A percentile compares a stretch with the other conserved stretches of the same genome.
Evolutionary conservation across 2,329 filamentous ascomycete genomes (phyloP).

Genomic region (Epicoccum sorghinum): DNA sequence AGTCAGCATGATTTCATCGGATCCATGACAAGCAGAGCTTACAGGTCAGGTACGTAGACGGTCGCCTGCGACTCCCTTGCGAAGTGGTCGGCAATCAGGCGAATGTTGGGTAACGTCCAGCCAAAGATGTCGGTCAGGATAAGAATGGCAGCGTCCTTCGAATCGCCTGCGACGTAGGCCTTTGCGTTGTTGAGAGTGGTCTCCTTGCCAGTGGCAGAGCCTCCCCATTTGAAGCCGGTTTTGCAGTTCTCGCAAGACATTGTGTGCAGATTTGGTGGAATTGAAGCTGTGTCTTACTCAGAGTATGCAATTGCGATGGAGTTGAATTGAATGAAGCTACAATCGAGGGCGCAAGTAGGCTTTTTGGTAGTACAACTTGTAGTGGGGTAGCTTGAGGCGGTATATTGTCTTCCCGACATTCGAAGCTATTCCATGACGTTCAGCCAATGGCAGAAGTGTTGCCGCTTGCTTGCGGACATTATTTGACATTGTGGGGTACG

Average conservation of each 20-base stretch:
- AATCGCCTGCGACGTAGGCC: slow-evolving; percentile 53
- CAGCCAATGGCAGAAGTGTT: slow-evolving; percentile 6
- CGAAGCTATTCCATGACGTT: neutral
- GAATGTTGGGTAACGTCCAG: slow-evolving; percentile 55
- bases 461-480: neutral
- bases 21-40: slow-evolving; percentile 3
- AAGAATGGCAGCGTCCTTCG: slow-evolving; percentile 54
- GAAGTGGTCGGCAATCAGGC: slow-evolving; percentile 56
- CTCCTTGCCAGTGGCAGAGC: slow-evolving; percentile 46
- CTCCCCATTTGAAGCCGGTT: slow-evolving; percentile 50
- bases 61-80: slow-evolving; percentile 54
- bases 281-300: neutral
- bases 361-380: slow-evolving; percentile 6
- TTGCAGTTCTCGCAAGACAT: slow-evolving; percentile 46
- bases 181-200: slow-evolving; percentile 46
- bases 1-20: neutral
- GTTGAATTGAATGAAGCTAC: neutral
- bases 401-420: slow-evolving; percentile 6
- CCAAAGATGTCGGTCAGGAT: slow-evolving; percentile 55
- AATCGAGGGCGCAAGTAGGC: neutral
- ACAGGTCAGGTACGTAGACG: slow-evolving; percentile 55
- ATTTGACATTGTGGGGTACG: slow-evolving; percentile 6
- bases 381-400: slow-evolving; percentile 12
- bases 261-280: neutral
- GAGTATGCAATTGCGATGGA: neutral